Percentiles rank a stretch among this genome's conserved stretches.
Conservation (phyloP, 75 land plant species). For the Picea glauca region DNA sequence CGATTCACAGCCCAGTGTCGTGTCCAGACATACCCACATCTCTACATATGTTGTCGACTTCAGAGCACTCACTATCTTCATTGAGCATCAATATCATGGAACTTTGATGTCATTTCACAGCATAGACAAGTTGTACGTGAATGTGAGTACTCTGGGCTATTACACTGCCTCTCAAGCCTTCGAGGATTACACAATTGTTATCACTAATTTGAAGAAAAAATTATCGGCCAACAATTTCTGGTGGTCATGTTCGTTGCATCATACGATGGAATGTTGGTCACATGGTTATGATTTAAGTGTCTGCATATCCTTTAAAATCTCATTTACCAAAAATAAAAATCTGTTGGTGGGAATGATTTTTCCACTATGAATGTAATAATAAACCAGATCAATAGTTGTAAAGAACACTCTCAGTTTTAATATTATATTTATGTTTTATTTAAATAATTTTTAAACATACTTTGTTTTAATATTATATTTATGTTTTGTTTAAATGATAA, state of each 20-base stretch:
- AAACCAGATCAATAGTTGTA: too few species aligned
- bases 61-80: slow-evolving; percentile 47
- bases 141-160: slow-evolving; percentile 33
- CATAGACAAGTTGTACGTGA: slow-evolving; percentile 26
- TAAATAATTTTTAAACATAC: too few species aligned
- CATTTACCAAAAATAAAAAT: too few species aligned
- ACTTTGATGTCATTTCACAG: slow-evolving; percentile 48
- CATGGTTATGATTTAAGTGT: slow-evolving; percentile 34
- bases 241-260: slow-evolving; percentile 65
- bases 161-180: slow-evolving; percentile 57
- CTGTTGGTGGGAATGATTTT: too few species aligned
- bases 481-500: too few species aligned
- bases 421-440: too few species aligned
- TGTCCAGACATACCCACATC: too few species aligned
- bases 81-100: slow-evolving; percentile 74
- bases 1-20: too few species aligned
- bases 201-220: slow-evolving; percentile 39
- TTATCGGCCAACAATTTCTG: slow-evolving; percentile 38
- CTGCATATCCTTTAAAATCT: too few species aligned
- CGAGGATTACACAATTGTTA: slow-evolving; percentile 50
- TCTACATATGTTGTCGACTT: slow-evolving; percentile 44
- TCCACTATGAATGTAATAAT: too few species aligned
- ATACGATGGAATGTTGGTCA: slow-evolving; percentile 40
- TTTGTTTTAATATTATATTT: too few species aligned
- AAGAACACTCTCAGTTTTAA: too few species aligned